These are phyloP conservation scores for Rhynchospora tenuis DNA, from an alignment of 176 grass and related monocot species.

Conservation along the genomic window DNA sequence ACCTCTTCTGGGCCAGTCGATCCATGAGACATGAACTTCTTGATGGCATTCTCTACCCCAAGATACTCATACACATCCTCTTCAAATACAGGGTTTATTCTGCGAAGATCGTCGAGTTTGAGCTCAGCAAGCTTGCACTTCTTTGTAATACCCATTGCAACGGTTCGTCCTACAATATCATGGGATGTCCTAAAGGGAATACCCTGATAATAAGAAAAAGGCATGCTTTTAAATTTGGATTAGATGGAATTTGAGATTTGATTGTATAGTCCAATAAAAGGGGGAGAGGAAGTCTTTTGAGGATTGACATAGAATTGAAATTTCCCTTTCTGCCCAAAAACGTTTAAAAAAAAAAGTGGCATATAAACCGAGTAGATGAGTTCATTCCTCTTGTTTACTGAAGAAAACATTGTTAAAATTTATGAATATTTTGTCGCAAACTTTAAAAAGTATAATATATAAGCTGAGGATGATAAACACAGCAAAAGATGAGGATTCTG, in stretches of 20 bases:
- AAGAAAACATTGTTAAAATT: neutral
- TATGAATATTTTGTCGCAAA: neutral
- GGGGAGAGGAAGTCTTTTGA: neutral
- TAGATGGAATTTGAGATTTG: neutral
- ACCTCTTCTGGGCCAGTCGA: constrained; percentile 78
- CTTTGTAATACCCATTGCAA: constrained; percentile 62
- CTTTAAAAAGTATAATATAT: neutral
- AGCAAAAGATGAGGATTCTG: neutral
- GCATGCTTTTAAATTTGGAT: neutral
- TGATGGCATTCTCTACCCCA: constrained; percentile 80
- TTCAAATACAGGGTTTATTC: constrained; percentile 66
- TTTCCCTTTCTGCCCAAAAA: neutral
- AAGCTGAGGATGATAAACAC: neutral
- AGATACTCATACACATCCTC: constrained; percentile 67
- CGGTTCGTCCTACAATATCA: constrained; percentile 88
- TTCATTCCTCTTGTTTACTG: neutral
- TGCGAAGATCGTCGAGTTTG: constrained; percentile 50
- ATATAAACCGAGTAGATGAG: neutral
- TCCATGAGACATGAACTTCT: constrained; percentile 85
- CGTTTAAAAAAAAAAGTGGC: neutral
- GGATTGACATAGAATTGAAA: neutral
- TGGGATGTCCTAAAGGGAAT: constrained; percentile 89
- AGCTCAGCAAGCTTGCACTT: constrained; percentile 80
- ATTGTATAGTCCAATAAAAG: neutral
- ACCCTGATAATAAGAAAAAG: constrained; percentile 34